Base-by-base conservation (phyloP, 768 basidiomycete species). In the Infundibulicybe gibba region DNA sequence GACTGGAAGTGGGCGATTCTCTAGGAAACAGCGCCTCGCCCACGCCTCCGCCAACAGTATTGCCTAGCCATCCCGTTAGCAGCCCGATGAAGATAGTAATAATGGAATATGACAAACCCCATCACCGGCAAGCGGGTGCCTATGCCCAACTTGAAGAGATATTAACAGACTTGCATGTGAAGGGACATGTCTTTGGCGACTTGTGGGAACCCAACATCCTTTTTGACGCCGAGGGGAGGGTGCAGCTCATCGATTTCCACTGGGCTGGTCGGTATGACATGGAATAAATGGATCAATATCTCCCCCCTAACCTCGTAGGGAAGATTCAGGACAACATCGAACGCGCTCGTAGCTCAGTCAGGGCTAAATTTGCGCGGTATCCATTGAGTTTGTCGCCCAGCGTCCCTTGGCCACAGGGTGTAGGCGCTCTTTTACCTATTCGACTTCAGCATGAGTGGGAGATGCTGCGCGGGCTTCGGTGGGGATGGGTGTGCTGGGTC, bases 231-330 rank as follows among this genome's bases (percentile, higher is more conserved):
- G 40, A 48, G 25, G 48, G 44, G 10, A 45, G 52, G 30, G 51
- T 62, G 37, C 57, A 64, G 43, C 43, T 71, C 8, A 61, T 72
- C 25, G 69, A 71, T 51, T 72, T 70, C 44, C 61, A 70, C 49
- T 70, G 68, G 70, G 54, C 62, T 32, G 69, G 70, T 17, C 47
- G 43, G 34, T 58, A 47, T 34, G 44, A 56, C 8, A 25, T 25
- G 25, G 25, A 25, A 25, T 3, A 25, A 25, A 4, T 25, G 25
- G 25, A 25, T 8, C 4, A 25, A 25, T 25, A 3, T 25, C 25
- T 25, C 25, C 25, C 25, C 25, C 25, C 25, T 25, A 8, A 8
- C 25, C 25, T 25, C 25, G 8, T 4, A 8, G 25, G 8, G 25
- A 25, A 25, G 25, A 25, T 25, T 4, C 25, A 25, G 3, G 25